Evolutionary conservation across 257 asterid species (phyloP).

Genomic region (Solanum piurae): DNA sequence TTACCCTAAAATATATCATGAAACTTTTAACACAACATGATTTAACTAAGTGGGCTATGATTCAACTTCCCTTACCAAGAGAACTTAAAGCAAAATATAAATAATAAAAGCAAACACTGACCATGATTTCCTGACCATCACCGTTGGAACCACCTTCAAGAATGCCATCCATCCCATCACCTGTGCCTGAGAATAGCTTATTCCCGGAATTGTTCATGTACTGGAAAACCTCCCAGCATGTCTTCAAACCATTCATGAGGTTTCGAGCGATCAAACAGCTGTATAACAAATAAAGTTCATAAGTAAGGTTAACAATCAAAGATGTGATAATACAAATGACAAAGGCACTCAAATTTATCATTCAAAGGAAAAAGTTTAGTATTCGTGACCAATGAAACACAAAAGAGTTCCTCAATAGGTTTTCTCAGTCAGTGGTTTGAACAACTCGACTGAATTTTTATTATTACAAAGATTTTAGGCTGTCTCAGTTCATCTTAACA

Average conservation of each 20-base stretch:
- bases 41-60: background rate
- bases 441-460: background rate
- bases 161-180: slow-evolving; percentile 31
- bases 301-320: background rate
- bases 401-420: background rate
- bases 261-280: slow-evolving; percentile 96
- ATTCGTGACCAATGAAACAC: background rate
- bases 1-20: slow-evolving; percentile 38
- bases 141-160: slow-evolving; percentile 50
- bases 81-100: background rate
- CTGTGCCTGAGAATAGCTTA: slow-evolving; percentile 30
- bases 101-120: slow-evolving; percentile 23
- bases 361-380: background rate
- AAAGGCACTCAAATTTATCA: background rate
- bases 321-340: background rate
- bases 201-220: slow-evolving; percentile 71
- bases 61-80: background rate
- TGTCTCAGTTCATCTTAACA: background rate
- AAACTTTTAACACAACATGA: background rate
- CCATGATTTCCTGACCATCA: slow-evolving; percentile 65
- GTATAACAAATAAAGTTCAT: slow-evolving; percentile 20
- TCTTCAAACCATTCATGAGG: slow-evolving; percentile 78
- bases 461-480: background rate
- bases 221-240: slow-evolving; percentile 65
- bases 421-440: background rate